A percentile compares a stretch with the other conserved stretches of the same genome.
Evolutionary conservation across 345 rosid species (phyloP).

Genomic region (Adansonia digitata): DNA sequence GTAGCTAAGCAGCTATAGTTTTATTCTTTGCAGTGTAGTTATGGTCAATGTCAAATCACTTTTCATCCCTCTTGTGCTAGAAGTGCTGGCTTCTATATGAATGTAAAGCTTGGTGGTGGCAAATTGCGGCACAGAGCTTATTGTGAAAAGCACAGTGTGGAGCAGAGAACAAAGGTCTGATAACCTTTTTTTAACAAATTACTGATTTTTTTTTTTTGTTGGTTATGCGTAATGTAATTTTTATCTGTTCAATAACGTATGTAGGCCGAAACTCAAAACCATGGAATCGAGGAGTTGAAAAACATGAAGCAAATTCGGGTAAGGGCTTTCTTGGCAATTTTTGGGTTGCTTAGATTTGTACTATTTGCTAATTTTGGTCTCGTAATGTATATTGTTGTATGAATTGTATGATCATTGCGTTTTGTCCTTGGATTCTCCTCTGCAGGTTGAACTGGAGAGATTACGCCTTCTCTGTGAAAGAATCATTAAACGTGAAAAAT

Average conservation of each 20-base stretch:
- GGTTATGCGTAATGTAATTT: not conserved
- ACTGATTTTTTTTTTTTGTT: not conserved
- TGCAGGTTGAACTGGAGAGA: conserved; percentile 87
- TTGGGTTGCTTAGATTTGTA: conserved; percentile 1
- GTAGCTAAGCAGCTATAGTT: conserved; percentile 16
- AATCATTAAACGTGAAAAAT: conserved; percentile 83
- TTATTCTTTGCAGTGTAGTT: conserved; percentile 69
- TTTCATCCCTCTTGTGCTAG: conserved; percentile 96
- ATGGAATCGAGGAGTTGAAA: conserved; percentile 80
- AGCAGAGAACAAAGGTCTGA: conserved; percentile 77
- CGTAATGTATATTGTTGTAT: not conserved
- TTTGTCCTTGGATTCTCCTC: not conserved
- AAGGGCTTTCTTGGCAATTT: conserved; percentile 15
- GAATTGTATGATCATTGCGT: not conserved
- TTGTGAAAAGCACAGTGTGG: conserved; percentile 85
- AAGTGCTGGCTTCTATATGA: conserved; percentile 79
- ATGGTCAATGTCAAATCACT: conserved; percentile 84
- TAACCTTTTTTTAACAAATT: not conserved
- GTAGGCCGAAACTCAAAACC: conserved; percentile 80
- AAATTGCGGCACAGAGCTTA: conserved; percentile 89
- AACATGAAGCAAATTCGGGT: conserved; percentile 86
- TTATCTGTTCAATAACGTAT: conserved; percentile 14
- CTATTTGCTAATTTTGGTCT: not conserved
- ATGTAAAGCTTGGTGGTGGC: conserved; percentile 52
- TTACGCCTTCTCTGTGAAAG: conserved; percentile 95